These are phyloP conservation scores for Spongiforma sp. DNA, from an alignment of 1,284 basidiomycete genomes.

Conservation along the genomic window DNA sequence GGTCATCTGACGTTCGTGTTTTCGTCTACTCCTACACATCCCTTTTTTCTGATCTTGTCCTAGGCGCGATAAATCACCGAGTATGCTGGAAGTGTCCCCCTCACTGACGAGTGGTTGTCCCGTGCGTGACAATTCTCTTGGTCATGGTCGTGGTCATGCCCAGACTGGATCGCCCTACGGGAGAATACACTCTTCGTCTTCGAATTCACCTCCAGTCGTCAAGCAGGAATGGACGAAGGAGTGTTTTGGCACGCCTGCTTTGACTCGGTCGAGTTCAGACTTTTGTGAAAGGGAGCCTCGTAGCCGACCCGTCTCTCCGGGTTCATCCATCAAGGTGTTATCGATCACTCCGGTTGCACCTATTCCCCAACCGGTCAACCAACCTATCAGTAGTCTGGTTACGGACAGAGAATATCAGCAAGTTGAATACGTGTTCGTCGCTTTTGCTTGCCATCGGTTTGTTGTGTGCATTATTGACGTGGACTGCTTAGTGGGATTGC, in stretches of 20 bases:
- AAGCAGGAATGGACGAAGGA: background rate
- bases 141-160: no score
- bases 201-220: background rate
- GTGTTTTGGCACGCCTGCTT: background rate
- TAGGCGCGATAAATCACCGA: constrained; percentile 12
- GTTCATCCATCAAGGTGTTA: background rate
- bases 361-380: background rate
- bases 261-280: background rate
- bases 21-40: background rate
- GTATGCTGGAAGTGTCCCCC: constrained; percentile 16
- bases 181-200: no score
- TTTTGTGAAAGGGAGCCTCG: constrained; percentile 21
- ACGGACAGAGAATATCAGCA: no score
- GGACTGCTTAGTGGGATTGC: no score
- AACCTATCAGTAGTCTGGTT: background rate
- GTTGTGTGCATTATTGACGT: no score
- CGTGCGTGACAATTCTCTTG: no score
- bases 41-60: constrained; percentile 1
- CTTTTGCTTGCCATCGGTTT: no score
- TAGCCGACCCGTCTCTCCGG: background rate
- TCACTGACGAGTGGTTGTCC: constrained; percentile 12
- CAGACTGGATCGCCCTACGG: background rate
- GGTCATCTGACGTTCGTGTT: constrained; percentile 19
- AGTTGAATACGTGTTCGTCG: no score
- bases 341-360: background rate